A percentile compares a stretch with the other conserved stretches of the same genome.
Conservation (phyloP, 2,329 filamentous ascomycete genomes). For the Diaporthe citrichinensis region DNA sequence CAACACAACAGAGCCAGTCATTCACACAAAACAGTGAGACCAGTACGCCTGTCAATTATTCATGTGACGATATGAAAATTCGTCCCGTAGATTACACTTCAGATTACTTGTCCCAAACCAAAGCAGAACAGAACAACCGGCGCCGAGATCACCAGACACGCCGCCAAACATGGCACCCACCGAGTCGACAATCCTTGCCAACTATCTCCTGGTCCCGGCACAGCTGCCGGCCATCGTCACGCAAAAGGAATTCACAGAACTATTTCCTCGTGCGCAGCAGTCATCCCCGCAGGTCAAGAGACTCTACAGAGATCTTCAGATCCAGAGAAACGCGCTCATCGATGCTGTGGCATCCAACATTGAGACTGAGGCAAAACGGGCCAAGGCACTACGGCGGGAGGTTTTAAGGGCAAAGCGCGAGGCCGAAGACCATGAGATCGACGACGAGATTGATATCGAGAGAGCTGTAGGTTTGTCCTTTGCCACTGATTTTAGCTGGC, state of each 20-base stretch:
- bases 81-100: not conserved
- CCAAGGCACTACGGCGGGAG: conserved; percentile 70
- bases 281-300: conserved; percentile 76
- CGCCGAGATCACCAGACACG: not conserved
- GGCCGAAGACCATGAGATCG: conserved; percentile 68
- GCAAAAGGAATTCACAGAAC: conserved; percentile 79
- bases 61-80: not conserved
- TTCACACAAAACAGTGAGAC: not conserved
- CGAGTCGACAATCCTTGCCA: conserved; percentile 80
- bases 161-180: conserved; percentile 74
- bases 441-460: conserved; percentile 76
- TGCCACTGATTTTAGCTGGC: conserved; percentile 38
- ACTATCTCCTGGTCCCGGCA: conserved; percentile 84
- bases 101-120: not conserved
- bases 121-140: not conserved
- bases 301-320: conserved; percentile 85
- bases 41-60: not conserved
- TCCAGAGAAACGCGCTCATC: conserved; percentile 77
- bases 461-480: conserved; percentile 60
- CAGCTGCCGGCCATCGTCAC: conserved; percentile 81
- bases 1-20: not conserved
- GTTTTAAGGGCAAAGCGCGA: conserved; percentile 68
- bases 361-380: conserved; percentile 72
- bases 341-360: conserved; percentile 78
- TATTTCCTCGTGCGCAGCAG: conserved; percentile 80